A percentile compares a stretch with the other conserved stretches of the same genome.
These are phyloP conservation scores for Trypanosoma cruzi DNA, from an alignment of 208 protist genomes.

Conservation along the genomic window DNA sequence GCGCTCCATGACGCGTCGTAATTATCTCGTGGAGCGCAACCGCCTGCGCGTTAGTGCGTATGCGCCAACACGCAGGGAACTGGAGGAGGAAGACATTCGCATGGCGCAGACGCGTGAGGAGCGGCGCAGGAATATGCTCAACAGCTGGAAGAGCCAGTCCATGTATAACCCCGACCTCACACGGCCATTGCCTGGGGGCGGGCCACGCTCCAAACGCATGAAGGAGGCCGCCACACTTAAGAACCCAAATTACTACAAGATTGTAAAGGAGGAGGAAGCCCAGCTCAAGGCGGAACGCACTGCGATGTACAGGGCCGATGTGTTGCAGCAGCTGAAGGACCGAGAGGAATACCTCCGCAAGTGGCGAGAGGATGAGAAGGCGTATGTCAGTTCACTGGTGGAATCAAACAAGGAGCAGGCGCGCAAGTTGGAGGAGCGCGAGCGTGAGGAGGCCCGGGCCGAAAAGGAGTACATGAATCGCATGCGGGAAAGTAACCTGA, in stretches of 20 bases:
- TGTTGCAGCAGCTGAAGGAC: slow-evolving; percentile 62
- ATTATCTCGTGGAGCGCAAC: slow-evolving; percentile 86
- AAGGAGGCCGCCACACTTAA: slow-evolving; percentile 30
- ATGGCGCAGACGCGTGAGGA: slow-evolving; percentile 44
- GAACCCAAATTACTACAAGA: slow-evolving; percentile 46
- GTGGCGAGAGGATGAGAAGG: slow-evolving; percentile 48
- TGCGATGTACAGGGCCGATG: slow-evolving; percentile 60
- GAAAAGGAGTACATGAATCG: slow-evolving; percentile 63
- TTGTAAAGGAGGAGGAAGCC: slow-evolving; percentile 52
- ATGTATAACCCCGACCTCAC: slow-evolving; percentile 16
- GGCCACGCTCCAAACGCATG: slow-evolving; percentile 44
- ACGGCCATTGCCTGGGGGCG: slow-evolving; percentile 67
- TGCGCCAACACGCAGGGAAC: slow-evolving; percentile 48
- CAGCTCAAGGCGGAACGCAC: slow-evolving; percentile 71
- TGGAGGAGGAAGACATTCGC: slow-evolving; percentile 68
- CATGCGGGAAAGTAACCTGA: slow-evolving; percentile 60
- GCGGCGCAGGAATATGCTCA: slow-evolving; percentile 46
- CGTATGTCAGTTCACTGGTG: slow-evolving; percentile 47
- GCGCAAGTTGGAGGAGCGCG: slow-evolving; percentile 43
- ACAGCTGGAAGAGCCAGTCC: slow-evolving; percentile 47
- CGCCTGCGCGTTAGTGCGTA: slow-evolving; percentile 56
- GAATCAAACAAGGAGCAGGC: slow-evolving; percentile 50
- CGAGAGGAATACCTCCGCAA: slow-evolving; percentile 51
- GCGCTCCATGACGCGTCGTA: slow-evolving; percentile 66
- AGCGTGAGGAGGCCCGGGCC: slow-evolving; percentile 42